phyloP scores from a whole-genome alignment of 1,139 yeast genomes.

The Zygosaccharomyces pseudobailii region DNA sequence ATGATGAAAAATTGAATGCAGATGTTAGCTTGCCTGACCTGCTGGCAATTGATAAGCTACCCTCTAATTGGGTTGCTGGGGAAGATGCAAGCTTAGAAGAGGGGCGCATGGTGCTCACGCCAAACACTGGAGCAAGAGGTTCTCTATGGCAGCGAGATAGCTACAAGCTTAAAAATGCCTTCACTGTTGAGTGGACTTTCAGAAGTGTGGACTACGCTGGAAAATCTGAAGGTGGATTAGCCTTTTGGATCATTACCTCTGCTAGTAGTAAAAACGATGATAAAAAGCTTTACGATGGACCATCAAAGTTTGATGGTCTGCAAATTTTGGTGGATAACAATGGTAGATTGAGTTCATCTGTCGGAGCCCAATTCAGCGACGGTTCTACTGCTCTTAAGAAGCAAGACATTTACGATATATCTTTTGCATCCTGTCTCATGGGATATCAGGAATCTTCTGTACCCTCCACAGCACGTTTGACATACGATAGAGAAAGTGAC shows the following conservation, averaged over 20 bases:
- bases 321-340: constrained; percentile 49
- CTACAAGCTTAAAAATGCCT: constrained; percentile 38
- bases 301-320: constrained; percentile 52
- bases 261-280: constrained; percentile 24
- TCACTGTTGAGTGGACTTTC: constrained; percentile 58
- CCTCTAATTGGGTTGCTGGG: constrained; percentile 34
- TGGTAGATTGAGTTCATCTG: constrained; percentile 40
- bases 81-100: constrained; percentile 37
- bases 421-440: constrained; percentile 55
- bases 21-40: constrained; percentile 40
- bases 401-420: constrained; percentile 28
- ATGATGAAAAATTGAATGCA: constrained; percentile 17
- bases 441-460: constrained; percentile 62
- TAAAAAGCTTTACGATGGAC: constrained; percentile 24
- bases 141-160: constrained; percentile 46
- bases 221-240: constrained; percentile 31
- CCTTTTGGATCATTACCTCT: constrained; percentile 33
- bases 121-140: constrained; percentile 41
- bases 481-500: constrained; percentile 44
- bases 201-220: constrained; percentile 52
- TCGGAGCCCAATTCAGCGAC: constrained; percentile 57
- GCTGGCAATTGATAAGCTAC: constrained; percentile 22
- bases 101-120: constrained; percentile 45
- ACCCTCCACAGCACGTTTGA: constrained; percentile 61
- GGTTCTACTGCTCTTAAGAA: constrained; percentile 29